Evolutionary conservation across 2,329 filamentous ascomycete genomes (phyloP), one percentile per base, ranked within the genome.

Genomic region (Fusarium denticulatum): DNA sequence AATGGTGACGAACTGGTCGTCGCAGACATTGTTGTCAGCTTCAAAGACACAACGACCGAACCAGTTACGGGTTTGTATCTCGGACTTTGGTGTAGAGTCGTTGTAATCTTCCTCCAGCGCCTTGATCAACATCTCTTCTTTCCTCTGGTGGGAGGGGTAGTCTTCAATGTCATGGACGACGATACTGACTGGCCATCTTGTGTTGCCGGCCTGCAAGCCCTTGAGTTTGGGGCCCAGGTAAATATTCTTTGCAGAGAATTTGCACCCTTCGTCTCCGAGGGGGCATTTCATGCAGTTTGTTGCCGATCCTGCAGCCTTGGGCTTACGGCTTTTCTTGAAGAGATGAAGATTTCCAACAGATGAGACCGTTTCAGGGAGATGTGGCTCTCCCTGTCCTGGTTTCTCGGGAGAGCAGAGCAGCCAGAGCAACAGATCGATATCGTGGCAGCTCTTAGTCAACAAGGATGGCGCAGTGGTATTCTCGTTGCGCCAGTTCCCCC

Each of bases 31-130:
- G 82, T 98, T 99, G 83, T 97, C 95, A 9, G 92, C 87, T 80
- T 98, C 96, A 83, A 92, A 98, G 4, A 98, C 96, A 79, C 96
- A 99, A n/a, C 96, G 90, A 0, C 96, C 96, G 79, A 95, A 98
- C 94, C 95, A 93, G 73, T 92, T 92, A 15, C 87, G 84, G 10
- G 84, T 83, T 7, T 85, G 85, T 4, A 88, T 80, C n/a, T 86
- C 83, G 3, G 82, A 78, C 60, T 84, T 81, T 8, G 87, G 85
- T 1, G 86, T 89, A 12, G 82, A 79, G 3, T 82, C 79, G 20
- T 86, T 83, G 66, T 91, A 91, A 78, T 90, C 88, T 58, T 89
- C 86, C 26, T 83, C 81, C 18, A 89, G 81, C 52, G 84, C 81
- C 58, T 78, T 77, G 34, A 88, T 66, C 26, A 88, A 64, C 45